phyloP scores from a whole-genome alignment of 768 basidiomycete genomes.

The Favolaschia claudopus region DNA sequence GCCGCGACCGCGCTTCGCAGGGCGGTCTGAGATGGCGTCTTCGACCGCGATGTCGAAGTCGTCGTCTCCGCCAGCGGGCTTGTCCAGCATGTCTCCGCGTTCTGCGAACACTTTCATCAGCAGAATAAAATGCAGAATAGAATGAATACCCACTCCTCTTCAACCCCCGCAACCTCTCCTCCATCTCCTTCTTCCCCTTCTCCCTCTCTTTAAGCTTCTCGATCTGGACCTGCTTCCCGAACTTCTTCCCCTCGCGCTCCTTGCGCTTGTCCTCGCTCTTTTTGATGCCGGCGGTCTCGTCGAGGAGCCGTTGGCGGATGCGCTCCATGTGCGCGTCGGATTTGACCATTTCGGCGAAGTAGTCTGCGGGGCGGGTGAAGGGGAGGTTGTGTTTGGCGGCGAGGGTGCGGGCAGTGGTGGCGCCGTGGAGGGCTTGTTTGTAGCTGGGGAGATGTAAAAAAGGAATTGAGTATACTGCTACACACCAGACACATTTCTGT shows the following conservation, averaged over 20 bases:
- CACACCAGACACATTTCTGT: no score
- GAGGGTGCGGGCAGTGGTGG: conserved; percentile 76
- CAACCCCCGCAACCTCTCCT: conserved; percentile 82
- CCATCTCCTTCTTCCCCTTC: conserved; percentile 89
- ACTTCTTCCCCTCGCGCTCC: conserved; percentile 96
- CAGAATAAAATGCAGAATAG: neutral
- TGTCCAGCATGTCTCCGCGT: conserved; percentile 83
- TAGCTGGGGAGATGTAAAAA: conserved; percentile 77
- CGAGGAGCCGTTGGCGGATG: conserved; percentile 87
- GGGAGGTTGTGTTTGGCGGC: conserved; percentile 82
- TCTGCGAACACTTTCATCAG: conserved; percentile 53
- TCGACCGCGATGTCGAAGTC: conserved; percentile 92
- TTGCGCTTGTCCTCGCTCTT: conserved; percentile 90
- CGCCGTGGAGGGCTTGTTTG: conserved; percentile 91
- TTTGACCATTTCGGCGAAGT: conserved; percentile 99
- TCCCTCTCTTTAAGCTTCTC: conserved; percentile 94
- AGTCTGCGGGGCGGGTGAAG: conserved; percentile 92
- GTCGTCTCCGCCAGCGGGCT: conserved; percentile 63
- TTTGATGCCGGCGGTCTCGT: conserved; percentile 89
- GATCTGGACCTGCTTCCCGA: conserved; percentile 95
- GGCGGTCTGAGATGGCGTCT: conserved; percentile 82
- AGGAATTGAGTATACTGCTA: neutral
- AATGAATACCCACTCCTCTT: conserved; percentile 78
- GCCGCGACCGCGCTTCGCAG: conserved; percentile 59
- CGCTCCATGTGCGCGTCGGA: conserved; percentile 97